Evolutionary conservation across 768 basidiomycete species (phyloP), one percentile per base, ranked within the genome.

Genomic region (Terana coerulea): DNA sequence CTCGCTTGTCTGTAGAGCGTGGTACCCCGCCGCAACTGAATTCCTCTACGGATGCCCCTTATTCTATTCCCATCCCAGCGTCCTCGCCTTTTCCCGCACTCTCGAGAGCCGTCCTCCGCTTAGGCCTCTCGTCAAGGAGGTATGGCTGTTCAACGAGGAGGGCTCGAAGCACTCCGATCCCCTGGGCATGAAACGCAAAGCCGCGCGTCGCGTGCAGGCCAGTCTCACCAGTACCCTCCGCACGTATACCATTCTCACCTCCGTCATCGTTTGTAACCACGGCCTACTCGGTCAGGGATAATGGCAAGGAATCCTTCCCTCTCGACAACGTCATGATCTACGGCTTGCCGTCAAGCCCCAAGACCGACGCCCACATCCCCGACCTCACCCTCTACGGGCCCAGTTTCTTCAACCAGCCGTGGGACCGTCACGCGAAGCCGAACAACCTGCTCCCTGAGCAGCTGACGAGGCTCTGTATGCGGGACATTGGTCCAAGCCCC

Each of bases 281-380:
- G 49, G 54, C 21, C 35, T 54, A 15, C 19, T 29, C 22, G 39
- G 39, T 7, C 39, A 40, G 5, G n/a, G 39, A 40, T 24, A 22
- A 14, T 14, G 39, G 15, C 17, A 40, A 5, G 5, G 9, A 40
- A 15, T 22, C 24, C 33, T 50, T 54, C 48, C 54, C 54, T 2
- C 21, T 55, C 49, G 54, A 55, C 43, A 55, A 55, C 43, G 35
- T 55, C 43, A 42, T 55, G 15, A 44, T 55, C 17, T 55, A 55
- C 29, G 35, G 42, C 12, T 44, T 55, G 2, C 49, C 54, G 7
- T 12, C 46, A 19, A 26, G 14, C n/a, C 54, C 54, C 15, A 15
- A 34, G 12, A 33, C 47, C 21, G 30, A 40, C 19, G 12, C 17
- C 34, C 34, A 49, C 28, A 51, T 55, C 22, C 49, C 54, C 15